Percentiles rank a stretch among this genome's conserved stretches.
These are phyloP conservation scores for Aspergillus heteromorphus DNA, from an alignment of 495 filamentous ascomycete species.

Conservation along the genomic window DNA sequence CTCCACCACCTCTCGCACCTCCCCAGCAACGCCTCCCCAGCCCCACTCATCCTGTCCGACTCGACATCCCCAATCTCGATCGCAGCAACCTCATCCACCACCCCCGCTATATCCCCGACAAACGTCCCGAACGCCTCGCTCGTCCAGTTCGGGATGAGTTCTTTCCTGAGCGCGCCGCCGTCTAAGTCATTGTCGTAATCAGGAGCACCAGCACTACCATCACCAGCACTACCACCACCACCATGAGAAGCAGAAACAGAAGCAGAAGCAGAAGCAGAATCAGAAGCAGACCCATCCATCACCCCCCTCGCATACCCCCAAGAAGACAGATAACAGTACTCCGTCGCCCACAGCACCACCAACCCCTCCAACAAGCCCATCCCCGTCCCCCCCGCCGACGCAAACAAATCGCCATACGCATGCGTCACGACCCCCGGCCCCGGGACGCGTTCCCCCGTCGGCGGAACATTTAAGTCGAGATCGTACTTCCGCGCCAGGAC, in stretches of 20 bases:
- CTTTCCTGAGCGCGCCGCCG: slow-evolving; percentile 54
- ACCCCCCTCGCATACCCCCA: slow-evolving; percentile 52
- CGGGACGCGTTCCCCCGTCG: background rate
- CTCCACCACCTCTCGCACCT: slow-evolving; percentile 44
- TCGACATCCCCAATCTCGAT: no score
- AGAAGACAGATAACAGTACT: slow-evolving; percentile 55
- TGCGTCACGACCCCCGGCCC: slow-evolving; percentile 8
- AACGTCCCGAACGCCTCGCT: slow-evolving; percentile 53
- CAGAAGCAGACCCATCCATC: slow-evolving; percentile 16
- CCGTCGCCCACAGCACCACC: slow-evolving; percentile 69
- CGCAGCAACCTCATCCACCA: slow-evolving; percentile 43
- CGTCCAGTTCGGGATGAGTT: slow-evolving; percentile 66
- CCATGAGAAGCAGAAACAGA: no score
- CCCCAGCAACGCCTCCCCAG: slow-evolving; percentile 23
- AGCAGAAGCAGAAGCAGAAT: no score
- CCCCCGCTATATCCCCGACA: slow-evolving; percentile 39
- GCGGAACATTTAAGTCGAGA: slow-evolving; percentile 35
- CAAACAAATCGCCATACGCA: slow-evolving; percentile 52
- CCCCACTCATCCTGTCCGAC: slow-evolving; percentile 28
- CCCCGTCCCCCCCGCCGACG: slow-evolving; percentile 41
- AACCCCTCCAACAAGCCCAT: slow-evolving; percentile 56
- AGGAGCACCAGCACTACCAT: slow-evolving; percentile 32
- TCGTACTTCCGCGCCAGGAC: slow-evolving; percentile 56
- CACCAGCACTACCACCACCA: slow-evolving; percentile 12
- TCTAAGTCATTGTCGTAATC: no score